Conservation (phyloP, 768 basidiomycete genomes). For the Cyathus striatus region DNA sequence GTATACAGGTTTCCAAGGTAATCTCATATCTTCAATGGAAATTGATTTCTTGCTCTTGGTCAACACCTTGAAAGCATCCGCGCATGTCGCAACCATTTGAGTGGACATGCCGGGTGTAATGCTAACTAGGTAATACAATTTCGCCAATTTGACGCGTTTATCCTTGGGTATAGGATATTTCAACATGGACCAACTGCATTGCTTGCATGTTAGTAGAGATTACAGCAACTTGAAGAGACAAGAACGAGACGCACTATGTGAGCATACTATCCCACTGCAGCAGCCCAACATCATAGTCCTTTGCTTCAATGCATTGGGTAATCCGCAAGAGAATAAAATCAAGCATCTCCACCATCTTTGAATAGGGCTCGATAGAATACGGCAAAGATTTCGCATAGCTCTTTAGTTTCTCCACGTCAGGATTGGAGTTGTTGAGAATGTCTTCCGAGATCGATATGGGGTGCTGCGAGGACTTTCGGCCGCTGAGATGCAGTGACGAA, state of each 20-base stretch:
- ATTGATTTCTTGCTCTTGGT: slow-evolving; percentile 70
- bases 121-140: slow-evolving; percentile 74
- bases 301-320: slow-evolving; percentile 69
- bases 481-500: slow-evolving; percentile 37
- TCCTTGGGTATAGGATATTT: slow-evolving; percentile 85
- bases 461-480: slow-evolving; percentile 12
- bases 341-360: slow-evolving; percentile 71
- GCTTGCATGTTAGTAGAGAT: too few species aligned
- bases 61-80: slow-evolving; percentile 55
- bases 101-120: slow-evolving; percentile 74
- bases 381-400: slow-evolving; percentile 63
- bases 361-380: slow-evolving; percentile 71
- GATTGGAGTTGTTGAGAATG: slow-evolving; percentile 26
- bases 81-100: slow-evolving; percentile 60
- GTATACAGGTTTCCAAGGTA: slow-evolving; percentile 81
- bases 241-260: slow-evolving; percentile 47
- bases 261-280: slow-evolving; percentile 78
- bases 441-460: slow-evolving; percentile 17
- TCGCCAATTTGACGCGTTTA: slow-evolving; percentile 67
- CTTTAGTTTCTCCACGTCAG: slow-evolving; percentile 53
- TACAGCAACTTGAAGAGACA: slow-evolving; percentile 4
- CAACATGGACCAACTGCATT: slow-evolving; percentile 67
- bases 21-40: slow-evolving; percentile 70
- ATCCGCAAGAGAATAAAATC: slow-evolving; percentile 69
- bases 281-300: slow-evolving; percentile 79